Conservation (phyloP, 2,329 filamentous ascomycete genomes). For the Lachnellula subtilissima region DNA sequence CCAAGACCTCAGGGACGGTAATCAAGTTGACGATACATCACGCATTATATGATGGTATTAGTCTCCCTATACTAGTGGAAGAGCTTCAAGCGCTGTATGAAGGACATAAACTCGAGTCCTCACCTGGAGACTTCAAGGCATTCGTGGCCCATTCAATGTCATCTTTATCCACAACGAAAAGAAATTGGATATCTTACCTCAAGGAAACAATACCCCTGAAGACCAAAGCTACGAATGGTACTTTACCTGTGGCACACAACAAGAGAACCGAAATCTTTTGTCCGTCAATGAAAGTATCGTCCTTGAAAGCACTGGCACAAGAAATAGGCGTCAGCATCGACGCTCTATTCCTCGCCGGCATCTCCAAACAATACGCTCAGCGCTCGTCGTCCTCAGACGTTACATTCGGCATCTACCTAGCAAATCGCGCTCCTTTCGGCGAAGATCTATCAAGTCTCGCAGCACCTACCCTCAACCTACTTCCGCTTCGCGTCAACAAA, state of each 20-base stretch:
- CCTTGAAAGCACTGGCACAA: conserved; percentile 41
- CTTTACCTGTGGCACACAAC: not conserved
- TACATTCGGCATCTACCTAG: conserved; percentile 75
- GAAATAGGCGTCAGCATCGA: conserved; percentile 62
- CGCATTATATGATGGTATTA: conserved; percentile 82
- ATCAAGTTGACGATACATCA: conserved; percentile 67
- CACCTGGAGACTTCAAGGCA: conserved; percentile 16
- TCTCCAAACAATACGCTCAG: conserved; percentile 43
- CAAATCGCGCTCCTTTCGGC: conserved; percentile 60
- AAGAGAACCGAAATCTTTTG: conserved; percentile 38
- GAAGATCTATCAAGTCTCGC: conserved; percentile 44
- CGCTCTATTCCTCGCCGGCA: conserved; percentile 68
- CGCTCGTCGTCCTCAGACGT: conserved; percentile 36
- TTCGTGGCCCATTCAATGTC: conserved; percentile 39
- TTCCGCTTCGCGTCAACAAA: conserved; percentile 60
- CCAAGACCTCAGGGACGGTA: not conserved
- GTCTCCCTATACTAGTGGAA: conserved; percentile 59
- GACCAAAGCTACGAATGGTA: conserved; percentile 30
- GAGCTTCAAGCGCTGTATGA: conserved; percentile 44
- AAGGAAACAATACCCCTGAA: conserved; percentile 3
- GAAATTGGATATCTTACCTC: conserved; percentile 43
- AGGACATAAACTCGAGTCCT: conserved; percentile 5
- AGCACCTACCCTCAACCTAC: conserved; percentile 72
- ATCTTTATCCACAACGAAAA: conserved; percentile 30
- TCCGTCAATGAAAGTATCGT: conserved; percentile 41